A percentile compares a stretch with the other conserved stretches of the same genome.
phyloP scores from a whole-genome alignment of 1,284 basidiomycete genomes.

The Boletellus deceptivus region DNA sequence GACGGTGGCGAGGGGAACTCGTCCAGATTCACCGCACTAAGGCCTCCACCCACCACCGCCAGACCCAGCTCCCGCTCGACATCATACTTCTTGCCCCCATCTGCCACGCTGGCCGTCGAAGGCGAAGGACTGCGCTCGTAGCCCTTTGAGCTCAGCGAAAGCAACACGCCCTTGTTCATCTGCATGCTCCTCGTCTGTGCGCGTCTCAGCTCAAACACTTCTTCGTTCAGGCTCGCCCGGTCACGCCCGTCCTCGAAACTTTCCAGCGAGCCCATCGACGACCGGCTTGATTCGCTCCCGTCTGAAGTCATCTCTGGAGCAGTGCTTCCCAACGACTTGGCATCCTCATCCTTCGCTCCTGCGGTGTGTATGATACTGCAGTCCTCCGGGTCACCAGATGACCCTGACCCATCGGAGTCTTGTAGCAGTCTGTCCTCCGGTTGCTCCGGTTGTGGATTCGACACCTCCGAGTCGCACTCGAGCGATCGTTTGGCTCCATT shows the following conservation, averaged over 20 bases:
- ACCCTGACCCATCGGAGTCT: background rate
- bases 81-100: constrained; percentile 8
- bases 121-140: constrained; percentile 10
- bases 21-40: constrained; percentile 41
- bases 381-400: background rate
- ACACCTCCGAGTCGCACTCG: constrained; percentile 6
- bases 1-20: constrained; percentile 47
- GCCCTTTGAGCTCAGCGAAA: constrained; percentile 28
- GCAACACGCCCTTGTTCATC: constrained; percentile 43
- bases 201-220: constrained; percentile 42
- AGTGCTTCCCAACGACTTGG: constrained; percentile 23
- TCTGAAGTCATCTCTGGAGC: constrained; percentile 31
- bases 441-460: background rate
- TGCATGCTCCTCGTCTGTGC: constrained; percentile 48
- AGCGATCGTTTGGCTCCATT: constrained; percentile 5
- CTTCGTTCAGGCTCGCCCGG: constrained; percentile 30
- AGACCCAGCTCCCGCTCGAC: constrained; percentile 34
- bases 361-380: background rate
- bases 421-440: background rate
- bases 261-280: constrained; percentile 25
- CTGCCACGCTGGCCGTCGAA: constrained; percentile 5
- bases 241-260: constrained; percentile 21
- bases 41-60: constrained; percentile 32
- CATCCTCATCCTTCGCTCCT: constrained; percentile 18
- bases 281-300: constrained; percentile 22